A percentile compares a stretch with the other conserved stretches of the same genome.
These are phyloP conservation scores for Akanthomyces dipterigenus DNA, from an alignment of 2,329 filamentous ascomycete species.

Conservation along the genomic window DNA sequence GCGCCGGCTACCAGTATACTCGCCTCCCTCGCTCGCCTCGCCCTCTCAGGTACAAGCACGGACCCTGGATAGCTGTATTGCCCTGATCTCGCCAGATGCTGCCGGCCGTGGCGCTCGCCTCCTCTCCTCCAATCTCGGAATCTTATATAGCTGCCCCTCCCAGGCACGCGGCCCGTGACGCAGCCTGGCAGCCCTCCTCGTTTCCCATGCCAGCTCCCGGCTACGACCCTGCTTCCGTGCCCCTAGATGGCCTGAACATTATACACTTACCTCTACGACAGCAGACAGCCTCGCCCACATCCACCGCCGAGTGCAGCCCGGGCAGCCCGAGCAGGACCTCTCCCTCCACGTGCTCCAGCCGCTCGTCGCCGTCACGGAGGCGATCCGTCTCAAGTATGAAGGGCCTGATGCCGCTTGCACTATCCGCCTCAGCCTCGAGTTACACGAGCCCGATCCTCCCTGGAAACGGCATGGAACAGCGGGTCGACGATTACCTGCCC, in stretches of 20 bases:
- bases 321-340: slow-evolving; percentile 13
- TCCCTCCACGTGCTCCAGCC: neutral
- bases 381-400: slow-evolving; percentile 35
- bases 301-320: neutral
- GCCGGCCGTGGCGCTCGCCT: neutral
- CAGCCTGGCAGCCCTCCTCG: slow-evolving; percentile 1
- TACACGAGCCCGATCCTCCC: slow-evolving; percentile 17
- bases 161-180: neutral
- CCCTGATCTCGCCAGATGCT: neutral
- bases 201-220: slow-evolving; percentile 11
- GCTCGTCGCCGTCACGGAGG: slow-evolving; percentile 19
- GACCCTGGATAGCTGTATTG: neutral
- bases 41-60: neutral
- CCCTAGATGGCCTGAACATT: slow-evolving; percentile 10
- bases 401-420: slow-evolving; percentile 29
- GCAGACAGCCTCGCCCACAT: neutral
- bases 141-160: slow-evolving; percentile 7
- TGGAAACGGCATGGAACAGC: slow-evolving; percentile 23
- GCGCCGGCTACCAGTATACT: neutral
- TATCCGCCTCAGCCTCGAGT: slow-evolving; percentile 23
- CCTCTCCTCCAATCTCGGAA: neutral
- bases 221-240: slow-evolving; percentile 7
- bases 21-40: neutral
- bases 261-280: neutral
- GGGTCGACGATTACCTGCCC: slow-evolving; percentile 41